Evolutionary conservation across 2,329 filamentous ascomycete species (phyloP), one percentile per base, ranked within the genome.

Genomic region (Pseudogymnoascus sp.): DNA sequence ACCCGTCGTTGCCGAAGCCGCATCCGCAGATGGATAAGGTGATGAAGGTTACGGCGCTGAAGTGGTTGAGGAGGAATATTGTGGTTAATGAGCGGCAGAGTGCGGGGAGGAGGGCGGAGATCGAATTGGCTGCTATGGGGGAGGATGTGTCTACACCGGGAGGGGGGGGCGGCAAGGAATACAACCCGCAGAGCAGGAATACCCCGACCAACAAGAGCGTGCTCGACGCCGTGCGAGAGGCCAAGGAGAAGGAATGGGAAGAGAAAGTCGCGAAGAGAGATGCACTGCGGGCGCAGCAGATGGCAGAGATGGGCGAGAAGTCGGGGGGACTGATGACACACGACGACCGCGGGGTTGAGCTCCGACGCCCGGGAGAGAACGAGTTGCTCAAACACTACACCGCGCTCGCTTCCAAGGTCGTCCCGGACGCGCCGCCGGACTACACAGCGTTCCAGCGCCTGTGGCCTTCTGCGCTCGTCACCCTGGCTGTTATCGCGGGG

Each of bases 61-160:
- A 73, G 36, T 88, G 85, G 71, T 75, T 88, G 43, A 80, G 86
- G 60, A 73, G 77, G 18, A 77, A 77, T 49, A 77, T 83, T 1
- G 78, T 80, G 0, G 82, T 88, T 2, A 80, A 88, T 64, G 86
- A 88, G 72, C 74, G 85, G 28, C 73, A 81, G 67, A 87, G 84
- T 67, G 84, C 84, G 2, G 84, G 84, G 1, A 74, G 86, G 61
- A 78, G 84, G 59, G 85, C 85, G 12, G 84, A 88, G 73, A 82
- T 87, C 63, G 85, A 88, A 74, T 77, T 88, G 60, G 77, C 76
- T 18, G 63, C 63, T 12, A 68, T 72, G 34, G 68, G 71, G 5
- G 66, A 72, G n/a, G 70, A 70, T 59, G 53, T 71, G 21, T 8
- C 34, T 60, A n/a, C 37, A 23, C 37, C 18, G 3, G 31, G 31